phyloP scores from a whole-genome alignment of 441 rosid genomes.

The Populus hybrid region DNA sequence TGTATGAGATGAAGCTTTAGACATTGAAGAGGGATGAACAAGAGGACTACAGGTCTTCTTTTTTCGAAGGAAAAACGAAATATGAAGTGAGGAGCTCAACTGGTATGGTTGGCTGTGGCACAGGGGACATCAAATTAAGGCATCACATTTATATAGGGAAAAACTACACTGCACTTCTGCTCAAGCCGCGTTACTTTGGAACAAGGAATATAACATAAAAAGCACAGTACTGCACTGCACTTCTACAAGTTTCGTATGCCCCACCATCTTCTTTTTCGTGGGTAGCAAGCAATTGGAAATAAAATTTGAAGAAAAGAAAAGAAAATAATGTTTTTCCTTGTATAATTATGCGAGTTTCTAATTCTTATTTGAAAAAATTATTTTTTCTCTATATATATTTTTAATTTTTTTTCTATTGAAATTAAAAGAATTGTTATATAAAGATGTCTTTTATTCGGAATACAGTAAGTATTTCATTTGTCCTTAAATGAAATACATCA shows the following conservation, averaged over 20 bases:
- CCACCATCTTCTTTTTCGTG: background rate
- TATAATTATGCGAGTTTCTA: no score
- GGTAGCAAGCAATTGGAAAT: background rate
- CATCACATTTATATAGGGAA: background rate
- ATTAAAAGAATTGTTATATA: no score
- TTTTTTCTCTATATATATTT: no score
- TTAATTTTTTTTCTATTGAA: no score
- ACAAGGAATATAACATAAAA: no score
- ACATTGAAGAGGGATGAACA: background rate
- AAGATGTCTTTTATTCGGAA: no score
- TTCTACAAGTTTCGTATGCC: background rate
- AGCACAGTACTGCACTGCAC: background rate
- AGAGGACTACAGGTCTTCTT: background rate
- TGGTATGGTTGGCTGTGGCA: background rate
- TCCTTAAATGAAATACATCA: background rate
- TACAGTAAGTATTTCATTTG: no score
- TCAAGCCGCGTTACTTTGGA: background rate
- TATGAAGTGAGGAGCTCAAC: background rate
- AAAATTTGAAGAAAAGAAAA: no score
- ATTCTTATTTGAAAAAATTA: no score
- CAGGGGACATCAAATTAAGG: background rate
- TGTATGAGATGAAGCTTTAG: background rate
- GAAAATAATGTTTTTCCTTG: no score
- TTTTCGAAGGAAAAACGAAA: background rate
- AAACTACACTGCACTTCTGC: background rate